Base-by-base conservation (phyloP, 345 rosid genomes). In the Dipteronia sinensis region DNA sequence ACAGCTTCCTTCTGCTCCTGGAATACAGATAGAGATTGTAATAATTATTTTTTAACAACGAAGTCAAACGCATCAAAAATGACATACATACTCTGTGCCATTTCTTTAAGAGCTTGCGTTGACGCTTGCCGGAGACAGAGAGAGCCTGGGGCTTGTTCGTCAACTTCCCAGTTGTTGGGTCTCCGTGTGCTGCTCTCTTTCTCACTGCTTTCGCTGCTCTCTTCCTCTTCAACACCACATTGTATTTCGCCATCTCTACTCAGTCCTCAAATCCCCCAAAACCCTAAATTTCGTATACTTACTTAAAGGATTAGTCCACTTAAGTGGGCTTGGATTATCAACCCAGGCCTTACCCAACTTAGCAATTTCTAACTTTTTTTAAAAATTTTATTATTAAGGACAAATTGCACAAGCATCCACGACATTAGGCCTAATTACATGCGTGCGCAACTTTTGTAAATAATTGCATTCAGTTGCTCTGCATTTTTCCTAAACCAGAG, bases 1-100 rank as follows among this genome's bases (percentile, higher is more conserved):
- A 89, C 66, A 72, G 88, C 89, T 22, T 90, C 94, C 83, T 91
- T 93, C 83, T 91, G 98, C 15, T 88, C 95, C 98, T 90, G 46
- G 10, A 42, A 7, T 7, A 42, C 10, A 42, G 46, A 42, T 8
- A 8, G 46, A 42, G 46, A 42, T 42, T 42, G 46, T 42, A 34
- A 34, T 34, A 4, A 4, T 34, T 34, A 34, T 34, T 34, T 4
- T 49, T 3, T 49, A 19, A 55, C 3, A 29, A 23, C 15, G 2
- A 25, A 12, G 4, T 34, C 38, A 17, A 65, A 62, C 0, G 55
- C 53, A 10, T 20, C 16, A 22, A 71, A 42, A 34, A 2, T 31
- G 10, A 40, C 5, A 46, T 49, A 61, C 86, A 66, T 78, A 94
- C 98, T 71, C 92, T 76, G 75, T 91, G 98, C 94, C 93, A 89